Percentiles rank a stretch among this genome's conserved stretches.
These are phyloP conservation scores for Lentinula sp. DNA, from an alignment of 768 basidiomycete genomes.

Conservation along the genomic window DNA sequence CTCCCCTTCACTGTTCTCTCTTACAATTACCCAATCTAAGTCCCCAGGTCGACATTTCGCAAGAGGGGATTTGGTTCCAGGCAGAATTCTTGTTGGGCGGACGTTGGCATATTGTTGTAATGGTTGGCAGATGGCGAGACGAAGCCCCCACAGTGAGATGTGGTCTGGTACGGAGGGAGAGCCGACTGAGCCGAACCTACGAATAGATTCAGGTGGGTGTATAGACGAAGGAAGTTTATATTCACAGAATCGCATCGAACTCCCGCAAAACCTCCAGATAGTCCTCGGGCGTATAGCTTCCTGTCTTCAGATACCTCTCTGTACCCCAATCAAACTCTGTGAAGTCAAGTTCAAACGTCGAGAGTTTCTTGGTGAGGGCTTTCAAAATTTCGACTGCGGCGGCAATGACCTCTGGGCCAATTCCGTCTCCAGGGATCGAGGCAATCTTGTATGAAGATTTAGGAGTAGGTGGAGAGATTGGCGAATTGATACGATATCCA, in stretches of 20 bases:
- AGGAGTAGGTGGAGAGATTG: not conserved
- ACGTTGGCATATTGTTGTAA: constrained; percentile 47
- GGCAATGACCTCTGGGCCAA: constrained; percentile 46
- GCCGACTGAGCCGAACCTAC: constrained; percentile 26
- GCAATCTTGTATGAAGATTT: constrained; percentile 31
- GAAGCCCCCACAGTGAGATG: constrained; percentile 48
- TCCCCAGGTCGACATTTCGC: constrained; percentile 33
- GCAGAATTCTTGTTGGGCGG: constrained; percentile 42
- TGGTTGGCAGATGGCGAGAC: constrained; percentile 44
- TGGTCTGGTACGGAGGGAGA: constrained; percentile 51
- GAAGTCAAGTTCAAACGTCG: constrained; percentile 37
- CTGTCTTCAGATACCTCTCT: constrained; percentile 39
- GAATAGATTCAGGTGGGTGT: not conserved
- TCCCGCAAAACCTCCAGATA: constrained; percentile 32
- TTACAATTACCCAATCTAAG: constrained; percentile 48
- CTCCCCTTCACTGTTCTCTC: constrained; percentile 55
- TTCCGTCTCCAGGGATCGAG: constrained; percentile 48
- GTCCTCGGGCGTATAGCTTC: constrained; percentile 39
- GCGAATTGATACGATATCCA: not conserved
- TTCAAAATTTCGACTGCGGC: constrained; percentile 41
- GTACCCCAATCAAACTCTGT: constrained; percentile 42
- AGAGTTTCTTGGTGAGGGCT: constrained; percentile 34
- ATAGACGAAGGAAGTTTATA: not conserved
- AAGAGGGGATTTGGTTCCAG: constrained; percentile 41
- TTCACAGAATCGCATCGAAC: constrained; percentile 32